A percentile compares a stretch with the other conserved stretches of the same genome.
These are phyloP conservation scores for Hymenotorrendiella dingleyae DNA, from an alignment of 2,329 filamentous ascomycete species.

Conservation along the genomic window DNA sequence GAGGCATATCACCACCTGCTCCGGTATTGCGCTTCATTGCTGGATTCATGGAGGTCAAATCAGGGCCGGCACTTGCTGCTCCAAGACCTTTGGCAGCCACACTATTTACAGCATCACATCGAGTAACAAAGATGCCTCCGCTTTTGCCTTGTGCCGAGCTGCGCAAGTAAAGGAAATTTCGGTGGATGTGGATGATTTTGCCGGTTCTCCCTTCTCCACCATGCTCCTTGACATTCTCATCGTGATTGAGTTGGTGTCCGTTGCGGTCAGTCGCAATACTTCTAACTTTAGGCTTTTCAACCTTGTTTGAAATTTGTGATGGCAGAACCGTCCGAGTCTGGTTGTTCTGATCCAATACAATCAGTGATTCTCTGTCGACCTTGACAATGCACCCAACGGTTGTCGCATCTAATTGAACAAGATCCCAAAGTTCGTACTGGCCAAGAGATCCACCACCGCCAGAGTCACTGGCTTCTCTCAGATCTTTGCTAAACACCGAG, in stretches of 20 bases:
- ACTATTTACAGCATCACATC: slow-evolving; percentile 79
- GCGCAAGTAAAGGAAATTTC: slow-evolving; percentile 86
- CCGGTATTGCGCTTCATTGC: slow-evolving; percentile 68
- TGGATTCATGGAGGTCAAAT: slow-evolving; percentile 88
- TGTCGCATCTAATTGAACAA: slow-evolving; percentile 87
- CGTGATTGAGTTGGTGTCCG: slow-evolving; percentile 84
- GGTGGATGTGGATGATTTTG: slow-evolving; percentile 88
- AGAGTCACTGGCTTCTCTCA: slow-evolving; percentile 87
- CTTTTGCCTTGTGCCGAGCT: slow-evolving; percentile 82
- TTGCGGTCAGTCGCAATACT: slow-evolving; percentile 90
- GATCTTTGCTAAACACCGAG: slow-evolving; percentile 95
- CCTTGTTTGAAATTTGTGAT: slow-evolving; percentile 85
- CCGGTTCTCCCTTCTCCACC: slow-evolving; percentile 81
- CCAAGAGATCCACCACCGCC: slow-evolving; percentile 80
- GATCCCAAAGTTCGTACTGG: slow-evolving; percentile 85
- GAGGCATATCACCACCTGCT: slow-evolving; percentile 45
- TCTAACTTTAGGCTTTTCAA: slow-evolving; percentile 67
- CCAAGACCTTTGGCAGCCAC: slow-evolving; percentile 87
- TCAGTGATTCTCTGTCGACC: slow-evolving; percentile 87
- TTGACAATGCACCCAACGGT: slow-evolving; percentile 93
- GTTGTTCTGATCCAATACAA: slow-evolving; percentile 85
- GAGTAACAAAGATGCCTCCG: slow-evolving; percentile 81
- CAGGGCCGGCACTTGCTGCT: slow-evolving; percentile 56
- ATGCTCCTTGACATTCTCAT: slow-evolving; percentile 88
- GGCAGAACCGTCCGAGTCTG: slow-evolving; percentile 77